Conservation (phyloP, 164 flowering plant genomes). For the Nelumbo lutea region DNA sequence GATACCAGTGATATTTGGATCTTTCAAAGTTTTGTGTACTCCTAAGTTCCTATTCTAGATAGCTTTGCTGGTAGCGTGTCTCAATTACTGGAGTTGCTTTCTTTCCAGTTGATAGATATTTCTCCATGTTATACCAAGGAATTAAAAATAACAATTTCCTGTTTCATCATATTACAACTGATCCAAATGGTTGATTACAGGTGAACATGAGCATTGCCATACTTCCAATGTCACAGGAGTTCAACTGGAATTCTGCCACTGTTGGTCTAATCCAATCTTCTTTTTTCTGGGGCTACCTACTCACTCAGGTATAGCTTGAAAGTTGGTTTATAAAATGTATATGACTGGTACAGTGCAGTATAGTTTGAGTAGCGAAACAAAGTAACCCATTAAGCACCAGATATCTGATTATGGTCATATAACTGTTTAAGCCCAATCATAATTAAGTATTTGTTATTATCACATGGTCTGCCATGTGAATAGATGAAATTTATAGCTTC, state of each 20-base stretch:
- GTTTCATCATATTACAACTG: neutral
- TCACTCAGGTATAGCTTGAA: slow-evolving; percentile 70
- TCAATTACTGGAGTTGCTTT: neutral
- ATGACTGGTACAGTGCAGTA: neutral
- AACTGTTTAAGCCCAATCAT: no score
- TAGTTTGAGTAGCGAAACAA: no score
- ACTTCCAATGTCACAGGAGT: slow-evolving; percentile 93
- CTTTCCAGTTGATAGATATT: neutral
- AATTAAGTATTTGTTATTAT: no score
- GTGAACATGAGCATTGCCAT: slow-evolving; percentile 96
- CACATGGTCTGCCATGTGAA: no score
- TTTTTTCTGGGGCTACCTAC: slow-evolving; percentile 96
- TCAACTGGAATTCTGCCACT: slow-evolving; percentile 94
- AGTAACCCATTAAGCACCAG: no score
- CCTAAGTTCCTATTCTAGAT: neutral
- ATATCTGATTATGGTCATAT: no score
- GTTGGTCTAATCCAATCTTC: slow-evolving; percentile 98
- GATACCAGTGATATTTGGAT: neutral
- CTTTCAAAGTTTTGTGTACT: neutral
- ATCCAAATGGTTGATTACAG: slow-evolving; percentile 27
- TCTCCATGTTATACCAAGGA: neutral
- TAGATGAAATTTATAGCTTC: no score
- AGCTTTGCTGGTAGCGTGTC: neutral
- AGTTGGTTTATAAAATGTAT: neutral
- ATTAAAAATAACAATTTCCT: neutral